Evolutionary conservation across 257 asterid species (phyloP).

Genomic region (Solanum paucissectum): DNA sequence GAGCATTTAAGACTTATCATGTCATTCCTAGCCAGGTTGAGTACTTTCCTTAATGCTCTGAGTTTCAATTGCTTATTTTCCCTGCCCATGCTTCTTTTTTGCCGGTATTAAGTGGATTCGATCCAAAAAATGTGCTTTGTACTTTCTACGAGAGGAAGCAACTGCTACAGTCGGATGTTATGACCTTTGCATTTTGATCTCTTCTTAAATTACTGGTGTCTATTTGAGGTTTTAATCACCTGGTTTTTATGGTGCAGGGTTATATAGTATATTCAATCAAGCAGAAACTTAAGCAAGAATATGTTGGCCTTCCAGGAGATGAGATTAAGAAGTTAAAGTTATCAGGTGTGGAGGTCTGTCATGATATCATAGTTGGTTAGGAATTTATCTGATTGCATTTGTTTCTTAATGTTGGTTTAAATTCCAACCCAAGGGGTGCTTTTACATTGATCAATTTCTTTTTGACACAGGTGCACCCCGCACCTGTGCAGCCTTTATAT

Average conservation of each 20-base stretch:
- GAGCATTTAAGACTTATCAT: conserved; percentile 79
- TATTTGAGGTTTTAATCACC: not conserved
- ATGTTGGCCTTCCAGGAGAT: conserved; percentile 52
- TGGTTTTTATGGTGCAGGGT: conserved; percentile 36
- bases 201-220: not conserved
- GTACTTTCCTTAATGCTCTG: not conserved
- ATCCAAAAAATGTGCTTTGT: not conserved
- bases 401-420: not conserved
- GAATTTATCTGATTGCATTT: not conserved
- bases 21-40: conserved; percentile 88
- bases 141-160: not conserved
- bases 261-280: conserved; percentile 71
- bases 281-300: conserved; percentile 80
- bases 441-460: not conserved
- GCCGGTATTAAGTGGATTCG: not conserved
- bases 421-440: not conserved
- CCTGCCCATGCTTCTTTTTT: not conserved
- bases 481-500: not conserved
- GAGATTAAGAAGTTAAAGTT: conserved; percentile 65
- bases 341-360: conserved; percentile 78
- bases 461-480: not conserved
- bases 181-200: not conserved
- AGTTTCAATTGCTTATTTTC: not conserved
- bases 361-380: not conserved
- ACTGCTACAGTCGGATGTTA: not conserved